A percentile compares a stretch with the other conserved stretches of the same genome.
phyloP scores from a whole-genome alignment of 129 eudicot species.

The Pittosporum tobira region DNA sequence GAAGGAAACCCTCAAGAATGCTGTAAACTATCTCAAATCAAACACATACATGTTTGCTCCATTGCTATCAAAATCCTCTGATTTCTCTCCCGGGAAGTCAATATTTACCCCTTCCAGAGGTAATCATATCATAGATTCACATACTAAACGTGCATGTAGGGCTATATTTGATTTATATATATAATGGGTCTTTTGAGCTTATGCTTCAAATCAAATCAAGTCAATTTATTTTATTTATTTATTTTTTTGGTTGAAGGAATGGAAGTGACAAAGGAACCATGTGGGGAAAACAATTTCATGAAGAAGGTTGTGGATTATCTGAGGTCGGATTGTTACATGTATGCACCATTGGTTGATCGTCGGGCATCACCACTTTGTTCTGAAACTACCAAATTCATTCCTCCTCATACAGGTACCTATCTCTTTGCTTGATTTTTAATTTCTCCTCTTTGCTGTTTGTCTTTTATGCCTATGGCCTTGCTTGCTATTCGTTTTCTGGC shows the following conservation, averaged over 20 bases:
- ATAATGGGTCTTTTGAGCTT: background rate
- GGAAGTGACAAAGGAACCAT: background rate
- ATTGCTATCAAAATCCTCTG: background rate
- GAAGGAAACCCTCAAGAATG: background rate
- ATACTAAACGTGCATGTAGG: too few relatives aligned
- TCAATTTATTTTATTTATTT: too few relatives aligned
- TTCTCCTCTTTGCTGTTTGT: background rate
- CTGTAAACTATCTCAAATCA: background rate
- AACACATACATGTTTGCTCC: background rate
- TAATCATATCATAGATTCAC: background rate
- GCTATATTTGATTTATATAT: too few relatives aligned
- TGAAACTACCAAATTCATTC: background rate
- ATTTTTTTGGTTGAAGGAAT: background rate
- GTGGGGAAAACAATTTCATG: background rate
- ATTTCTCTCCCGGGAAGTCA: background rate
- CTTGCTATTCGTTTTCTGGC: too few relatives aligned
- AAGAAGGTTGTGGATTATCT: background rate
- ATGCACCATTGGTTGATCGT: background rate
- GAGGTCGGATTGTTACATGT: background rate
- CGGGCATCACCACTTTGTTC: background rate
- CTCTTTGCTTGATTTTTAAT: background rate
- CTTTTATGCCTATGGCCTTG: too few relatives aligned
- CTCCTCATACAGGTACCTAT: background rate
- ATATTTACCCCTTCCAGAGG: background rate
- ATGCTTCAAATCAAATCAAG: background rate